Evolutionary conservation across 352 stramenopile species (phyloP), one percentile per base, ranked within the genome.

Genomic region (Hyaloperonospora arabidopsidis): DNA sequence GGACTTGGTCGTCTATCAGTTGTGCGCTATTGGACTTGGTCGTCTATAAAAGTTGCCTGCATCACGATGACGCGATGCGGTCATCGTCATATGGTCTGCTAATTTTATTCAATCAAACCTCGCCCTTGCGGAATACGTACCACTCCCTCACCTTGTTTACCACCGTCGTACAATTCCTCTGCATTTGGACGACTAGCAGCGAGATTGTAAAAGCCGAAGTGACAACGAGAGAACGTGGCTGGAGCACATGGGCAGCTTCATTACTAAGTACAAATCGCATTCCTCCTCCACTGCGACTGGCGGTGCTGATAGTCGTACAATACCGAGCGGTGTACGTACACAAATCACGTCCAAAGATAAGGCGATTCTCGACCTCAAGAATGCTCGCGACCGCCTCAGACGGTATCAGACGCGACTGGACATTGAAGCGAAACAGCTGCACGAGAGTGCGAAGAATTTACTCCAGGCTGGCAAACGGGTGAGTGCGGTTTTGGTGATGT

Each of bases 271-370:
- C 57, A 86, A 76, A 65, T 51, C 60, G 41, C 45, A 32, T 14
- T 57, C 46, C 36, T 57, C 54, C 17, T 55, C 34, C 41, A 22
- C 22, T 15, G 17, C 32, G 45, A 15, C 43, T 52, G 14, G 13
- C 13, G 22, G 47, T 41, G 32, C 36, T 19, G 10, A n/a, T 34
- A 34, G 36, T 8, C 25, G 25, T 8, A 32, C 25, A 8, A 8
- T 4, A 52, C 47, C 41, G 13, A 52, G 57, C 52, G 65, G 48
- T 41, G 74, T 70, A n/a, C 69, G 72, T 19, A 64, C 74, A 34
- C 72, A 89, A 43, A 69, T 94, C 40, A 91, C 84, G 35, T 89
- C 75, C 35, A 93, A 95, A 65, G 86, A 95, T 65, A 90, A 90
- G 59, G 86, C 84, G 15, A 60, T 94, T 7, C 70, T 95, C 12